Percentiles rank a stretch among this genome's conserved stretches.
These are phyloP conservation scores for Candida fluviatilis DNA, from an alignment of 805 yeast species.

Conservation along the genomic window DNA sequence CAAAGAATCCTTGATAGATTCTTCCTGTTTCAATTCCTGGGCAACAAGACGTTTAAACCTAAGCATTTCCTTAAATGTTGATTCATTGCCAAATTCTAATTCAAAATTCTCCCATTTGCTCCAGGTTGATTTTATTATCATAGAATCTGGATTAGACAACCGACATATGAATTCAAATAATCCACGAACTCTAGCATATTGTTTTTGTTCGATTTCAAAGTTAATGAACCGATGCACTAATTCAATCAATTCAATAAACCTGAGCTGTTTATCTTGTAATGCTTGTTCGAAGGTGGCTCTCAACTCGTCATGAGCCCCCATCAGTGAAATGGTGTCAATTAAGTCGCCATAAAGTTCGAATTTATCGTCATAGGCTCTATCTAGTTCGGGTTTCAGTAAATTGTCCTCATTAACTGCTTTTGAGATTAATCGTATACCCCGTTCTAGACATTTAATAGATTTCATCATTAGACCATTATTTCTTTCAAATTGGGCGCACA, in stretches of 20 bases:
- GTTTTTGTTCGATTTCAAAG: conserved; percentile 51
- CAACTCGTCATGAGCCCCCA: conserved; percentile 13
- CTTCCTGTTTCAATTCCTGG: conserved; percentile 15
- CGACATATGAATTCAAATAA: conserved; percentile 42
- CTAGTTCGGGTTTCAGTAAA: conserved; percentile 7
- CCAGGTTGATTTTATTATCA: conserved; percentile 43
- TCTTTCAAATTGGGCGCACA: conserved; percentile 63
- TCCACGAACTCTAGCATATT: conserved; percentile 58
- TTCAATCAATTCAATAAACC: conserved; percentile 37
- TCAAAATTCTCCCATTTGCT: conserved; percentile 72
- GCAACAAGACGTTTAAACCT: conserved; percentile 46
- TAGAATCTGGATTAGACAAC: conserved; percentile 15
- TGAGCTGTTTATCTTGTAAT: conserved; percentile 36
- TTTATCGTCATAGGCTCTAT: conserved; percentile 19
- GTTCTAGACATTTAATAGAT: conserved; percentile 28
- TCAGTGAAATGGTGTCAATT: conserved; percentile 6
- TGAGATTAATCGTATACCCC: background rate
- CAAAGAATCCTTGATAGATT: conserved; percentile 11
- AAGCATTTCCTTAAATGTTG: conserved; percentile 70
- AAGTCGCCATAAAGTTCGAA: conserved; percentile 15
- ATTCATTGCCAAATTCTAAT: conserved; percentile 63
- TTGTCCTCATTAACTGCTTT: background rate
- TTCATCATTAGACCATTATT: conserved; percentile 47
- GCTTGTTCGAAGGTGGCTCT: conserved; percentile 43
- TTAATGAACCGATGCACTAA: conserved; percentile 52